phyloP scores from a whole-genome alignment of 2,329 filamentous ascomycete genomes.

The Akanthomyces dipterigenus region DNA sequence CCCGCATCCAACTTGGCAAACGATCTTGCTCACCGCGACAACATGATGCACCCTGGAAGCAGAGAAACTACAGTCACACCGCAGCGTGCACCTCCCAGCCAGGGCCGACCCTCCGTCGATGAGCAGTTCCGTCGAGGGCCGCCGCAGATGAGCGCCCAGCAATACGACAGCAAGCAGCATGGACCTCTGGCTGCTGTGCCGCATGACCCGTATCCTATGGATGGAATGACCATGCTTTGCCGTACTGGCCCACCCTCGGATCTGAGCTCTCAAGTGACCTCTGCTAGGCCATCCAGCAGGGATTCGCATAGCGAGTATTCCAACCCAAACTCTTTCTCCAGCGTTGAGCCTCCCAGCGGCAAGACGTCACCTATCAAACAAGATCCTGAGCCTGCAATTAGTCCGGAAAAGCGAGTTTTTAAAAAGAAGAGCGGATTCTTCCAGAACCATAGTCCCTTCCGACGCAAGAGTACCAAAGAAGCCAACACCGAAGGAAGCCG shows the following conservation, averaged over 20 bases:
- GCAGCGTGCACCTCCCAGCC: conserved; percentile 35
- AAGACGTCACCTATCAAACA: conserved; percentile 70
- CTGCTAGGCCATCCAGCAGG: conserved; percentile 70
- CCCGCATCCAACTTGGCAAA: conserved; percentile 67
- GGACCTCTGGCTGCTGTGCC: conserved; percentile 64
- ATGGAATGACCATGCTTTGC: conserved; percentile 97
- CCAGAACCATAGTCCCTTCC: conserved; percentile 85
- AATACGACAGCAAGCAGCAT: conserved; percentile 37
- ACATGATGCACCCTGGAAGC: conserved; percentile 36
- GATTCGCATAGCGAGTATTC: conserved; percentile 90
- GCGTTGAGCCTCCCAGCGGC: conserved; percentile 69
- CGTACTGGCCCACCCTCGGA: conserved; percentile 61
- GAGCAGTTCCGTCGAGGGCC: conserved; percentile 17
- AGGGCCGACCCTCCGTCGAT: conserved; percentile 13
- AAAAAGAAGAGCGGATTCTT: conserved; percentile 82
- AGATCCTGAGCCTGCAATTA: conserved; percentile 38
- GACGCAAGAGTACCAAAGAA: conserved; percentile 83
- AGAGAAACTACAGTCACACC: conserved; percentile 47
- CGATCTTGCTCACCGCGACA: conserved; percentile 56
- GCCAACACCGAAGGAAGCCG: conserved; percentile 38
- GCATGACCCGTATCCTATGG: conserved; percentile 88
- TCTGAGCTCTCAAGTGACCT: conserved; percentile 43
- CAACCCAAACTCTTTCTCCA: conserved; percentile 81
- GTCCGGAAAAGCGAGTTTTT: conserved; percentile 58
- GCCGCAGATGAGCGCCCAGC: conserved; percentile 14